These are phyloP conservation scores for Populus euphratica DNA, from an alignment of 345 rosid genomes.

Conservation along the genomic window DNA sequence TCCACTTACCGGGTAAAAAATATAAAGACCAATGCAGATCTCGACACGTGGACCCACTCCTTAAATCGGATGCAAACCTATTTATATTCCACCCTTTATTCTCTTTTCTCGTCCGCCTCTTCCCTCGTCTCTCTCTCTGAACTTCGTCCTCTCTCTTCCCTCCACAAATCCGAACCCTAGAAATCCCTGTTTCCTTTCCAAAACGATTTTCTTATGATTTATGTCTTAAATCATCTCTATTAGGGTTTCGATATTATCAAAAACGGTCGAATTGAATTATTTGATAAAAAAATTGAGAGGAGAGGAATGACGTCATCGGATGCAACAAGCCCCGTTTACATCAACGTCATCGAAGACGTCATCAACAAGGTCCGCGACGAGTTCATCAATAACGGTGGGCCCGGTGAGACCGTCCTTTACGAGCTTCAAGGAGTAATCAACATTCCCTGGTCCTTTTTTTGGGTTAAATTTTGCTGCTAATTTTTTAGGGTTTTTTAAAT, in stretches of 20 bases:
- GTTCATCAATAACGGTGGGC: conserved; percentile 75
- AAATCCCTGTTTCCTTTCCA: neutral
- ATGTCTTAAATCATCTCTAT: neutral
- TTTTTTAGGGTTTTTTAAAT: neutral
- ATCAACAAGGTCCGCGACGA: conserved; percentile 87
- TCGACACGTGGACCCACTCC: conserved; percentile 57
- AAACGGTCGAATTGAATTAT: neutral
- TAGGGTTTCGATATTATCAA: neutral
- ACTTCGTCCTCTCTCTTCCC: conserved; percentile 14
- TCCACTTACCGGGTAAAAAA: neutral
- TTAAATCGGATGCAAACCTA: conserved; percentile 96
- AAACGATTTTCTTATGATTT: neutral
- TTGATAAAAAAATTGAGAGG: neutral
- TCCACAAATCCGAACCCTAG: conserved; percentile 26
- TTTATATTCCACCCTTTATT: conserved; percentile 82
- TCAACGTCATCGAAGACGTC: conserved; percentile 88
- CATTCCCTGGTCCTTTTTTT: neutral
- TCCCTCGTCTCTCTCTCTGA: conserved; percentile 23
- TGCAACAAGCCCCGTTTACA: conserved; percentile 66
- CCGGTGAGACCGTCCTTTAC: conserved; percentile 76
- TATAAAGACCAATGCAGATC: conserved; percentile 26
- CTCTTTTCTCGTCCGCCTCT: conserved; percentile 51
- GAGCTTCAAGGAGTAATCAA: conserved; percentile 86
- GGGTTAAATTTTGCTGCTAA: neutral
- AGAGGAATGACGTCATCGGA: conserved; percentile 50